phyloP scores from a whole-genome alignment of 164 flowering plant species.

The Macadamia tetraphylla region DNA sequence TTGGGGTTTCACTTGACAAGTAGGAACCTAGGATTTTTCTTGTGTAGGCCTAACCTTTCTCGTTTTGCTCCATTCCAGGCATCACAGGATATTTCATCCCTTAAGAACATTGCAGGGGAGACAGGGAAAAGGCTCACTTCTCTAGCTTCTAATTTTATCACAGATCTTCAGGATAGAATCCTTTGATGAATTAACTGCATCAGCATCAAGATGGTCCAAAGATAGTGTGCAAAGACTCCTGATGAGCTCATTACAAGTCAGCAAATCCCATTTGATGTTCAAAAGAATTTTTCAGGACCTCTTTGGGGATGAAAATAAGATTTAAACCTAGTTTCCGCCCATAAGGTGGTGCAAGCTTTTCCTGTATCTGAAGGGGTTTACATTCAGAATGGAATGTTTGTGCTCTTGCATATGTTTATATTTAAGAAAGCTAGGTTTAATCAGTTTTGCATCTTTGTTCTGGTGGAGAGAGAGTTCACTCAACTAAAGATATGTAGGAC shows the following conservation, averaged over 20 bases:
- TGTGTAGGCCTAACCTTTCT: background rate
- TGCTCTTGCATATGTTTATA: background rate
- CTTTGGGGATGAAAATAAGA: conserved; percentile 28
- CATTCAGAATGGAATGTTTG: background rate
- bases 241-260: conserved; percentile 9
- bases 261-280: conserved; percentile 19
- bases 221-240: conserved; percentile 1
- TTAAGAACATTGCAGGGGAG: conserved; percentile 93
- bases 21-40: no score
- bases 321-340: background rate
- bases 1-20: background rate
- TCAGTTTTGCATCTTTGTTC: background rate
- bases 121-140: conserved; percentile 90
- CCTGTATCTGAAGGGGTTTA: background rate
- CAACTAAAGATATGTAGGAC: background rate
- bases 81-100: conserved; percentile 79
- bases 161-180: conserved; percentile 90
- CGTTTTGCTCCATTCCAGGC: conserved; percentile 41
- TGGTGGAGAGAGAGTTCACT: background rate
- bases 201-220: background rate
- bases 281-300: conserved; percentile 22
- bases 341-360: background rate
- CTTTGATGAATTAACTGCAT: conserved; percentile 32
- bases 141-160: conserved; percentile 64
- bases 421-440: background rate